A percentile compares a stretch with the other conserved stretches of the same genome.
These are phyloP conservation scores for Berberis thunbergii DNA, from an alignment of 164 flowering plant species.

Conservation along the genomic window DNA sequence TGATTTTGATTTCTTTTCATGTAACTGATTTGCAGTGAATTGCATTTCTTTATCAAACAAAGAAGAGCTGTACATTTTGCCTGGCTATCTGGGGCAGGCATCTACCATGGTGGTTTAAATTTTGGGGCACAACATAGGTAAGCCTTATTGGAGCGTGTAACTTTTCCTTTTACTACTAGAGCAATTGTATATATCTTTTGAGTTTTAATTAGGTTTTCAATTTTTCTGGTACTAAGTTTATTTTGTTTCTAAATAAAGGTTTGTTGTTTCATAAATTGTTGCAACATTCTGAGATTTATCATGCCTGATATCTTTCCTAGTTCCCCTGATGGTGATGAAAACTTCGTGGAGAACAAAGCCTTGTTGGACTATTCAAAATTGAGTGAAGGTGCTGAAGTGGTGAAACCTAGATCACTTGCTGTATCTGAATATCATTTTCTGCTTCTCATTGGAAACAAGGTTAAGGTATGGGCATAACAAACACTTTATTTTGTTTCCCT, in stretches of 20 bases:
- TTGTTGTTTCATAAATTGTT: not conserved
- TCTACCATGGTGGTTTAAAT: constrained; percentile 91
- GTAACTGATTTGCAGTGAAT: constrained; percentile 52
- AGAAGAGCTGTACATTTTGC: constrained; percentile 95
- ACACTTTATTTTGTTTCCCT: not conserved
- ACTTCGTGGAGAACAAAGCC: constrained; percentile 98
- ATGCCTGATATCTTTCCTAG: constrained; percentile 26
- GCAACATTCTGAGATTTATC: not conserved
- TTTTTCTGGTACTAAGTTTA: too few relatives aligned
- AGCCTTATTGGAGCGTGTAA: not conserved
- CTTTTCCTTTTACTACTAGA: too few relatives aligned
- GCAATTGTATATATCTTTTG: too few relatives aligned
- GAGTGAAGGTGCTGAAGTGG: constrained; percentile 55
- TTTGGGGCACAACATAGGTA: constrained; percentile 93
- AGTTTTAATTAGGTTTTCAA: too few relatives aligned
- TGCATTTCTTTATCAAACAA: constrained; percentile 94
- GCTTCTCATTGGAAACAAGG: constrained; percentile 84
- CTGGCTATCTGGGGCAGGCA: constrained; percentile 99
- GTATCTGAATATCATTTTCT: constrained; percentile 91
- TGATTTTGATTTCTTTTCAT: not conserved
- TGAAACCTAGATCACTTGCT: constrained; percentile 84
- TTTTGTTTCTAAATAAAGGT: constrained; percentile 1
- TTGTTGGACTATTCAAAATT: constrained; percentile 75
- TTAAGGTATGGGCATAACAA: constrained; percentile 54
- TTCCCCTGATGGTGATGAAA: constrained; percentile 84